Evolutionary conservation across 768 basidiomycete genomes (phyloP).

Genomic region (Pisolithus orientalis): DNA sequence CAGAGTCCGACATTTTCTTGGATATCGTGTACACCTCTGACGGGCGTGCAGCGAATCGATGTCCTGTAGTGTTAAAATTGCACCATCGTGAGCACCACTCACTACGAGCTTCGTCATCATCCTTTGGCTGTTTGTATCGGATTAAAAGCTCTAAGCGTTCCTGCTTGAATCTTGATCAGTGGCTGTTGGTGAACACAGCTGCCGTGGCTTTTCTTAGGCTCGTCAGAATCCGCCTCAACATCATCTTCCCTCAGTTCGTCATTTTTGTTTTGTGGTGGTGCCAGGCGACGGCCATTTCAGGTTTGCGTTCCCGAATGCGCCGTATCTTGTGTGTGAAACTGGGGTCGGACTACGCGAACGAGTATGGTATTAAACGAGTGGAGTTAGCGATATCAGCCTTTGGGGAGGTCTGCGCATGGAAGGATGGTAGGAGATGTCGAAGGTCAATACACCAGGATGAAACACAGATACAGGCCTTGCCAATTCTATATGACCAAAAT

Average conservation of each 20-base stretch:
- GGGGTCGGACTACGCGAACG: slow-evolving; percentile 63
- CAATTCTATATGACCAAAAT: slow-evolving; percentile 98
- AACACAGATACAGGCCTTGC: slow-evolving; percentile 79
- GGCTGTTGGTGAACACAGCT: slow-evolving; percentile 95
- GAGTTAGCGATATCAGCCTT: slow-evolving; percentile 89
- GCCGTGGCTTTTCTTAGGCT: slow-evolving; percentile 85
- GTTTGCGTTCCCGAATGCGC: slow-evolving; percentile 80
- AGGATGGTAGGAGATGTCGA: background rate
- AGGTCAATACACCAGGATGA: slow-evolving; percentile 70
- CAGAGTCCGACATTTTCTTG: slow-evolving; percentile 89
- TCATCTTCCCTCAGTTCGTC: slow-evolving; percentile 86
- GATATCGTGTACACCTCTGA: slow-evolving; percentile 88
- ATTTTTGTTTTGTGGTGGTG: slow-evolving; percentile 80
- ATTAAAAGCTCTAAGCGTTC: slow-evolving; percentile 93
- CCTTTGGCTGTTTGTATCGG: slow-evolving; percentile 88
- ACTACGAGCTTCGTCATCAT: slow-evolving; percentile 85
- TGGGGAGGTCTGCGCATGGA: background rate
- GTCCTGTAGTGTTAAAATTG: slow-evolving; percentile 44
- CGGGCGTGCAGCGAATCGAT: slow-evolving; percentile 71
- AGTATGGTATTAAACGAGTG: slow-evolving; percentile 63
- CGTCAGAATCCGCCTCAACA: slow-evolving; percentile 55
- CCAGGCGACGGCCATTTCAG: slow-evolving; percentile 84
- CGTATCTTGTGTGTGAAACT: slow-evolving; percentile 83
- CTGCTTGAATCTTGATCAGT: slow-evolving; percentile 57
- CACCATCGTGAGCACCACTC: background rate